A percentile compares a stretch with the other conserved stretches of the same genome.
Evolutionary conservation across 441 rosid species (phyloP).

Genomic region (Bruguiera hainesii): DNA sequence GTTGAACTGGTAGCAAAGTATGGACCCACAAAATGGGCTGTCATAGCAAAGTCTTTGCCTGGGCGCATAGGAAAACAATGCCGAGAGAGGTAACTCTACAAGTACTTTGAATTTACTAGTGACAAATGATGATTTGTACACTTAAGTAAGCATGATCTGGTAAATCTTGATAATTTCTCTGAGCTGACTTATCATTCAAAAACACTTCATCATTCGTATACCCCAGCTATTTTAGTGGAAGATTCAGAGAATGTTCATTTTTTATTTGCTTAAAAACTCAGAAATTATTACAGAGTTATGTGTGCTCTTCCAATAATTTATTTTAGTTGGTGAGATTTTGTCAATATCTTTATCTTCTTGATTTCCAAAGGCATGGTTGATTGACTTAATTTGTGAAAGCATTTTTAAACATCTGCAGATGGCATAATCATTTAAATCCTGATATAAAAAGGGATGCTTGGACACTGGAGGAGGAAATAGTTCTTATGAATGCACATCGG

Average conservation of each 20-base stretch:
- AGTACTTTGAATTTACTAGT: not conserved
- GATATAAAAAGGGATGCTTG: slow-evolving; percentile 95
- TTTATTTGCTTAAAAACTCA: not conserved
- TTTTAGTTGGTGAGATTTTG: too few species aligned
- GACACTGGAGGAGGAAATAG: slow-evolving; percentile 84
- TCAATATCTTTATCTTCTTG: not conserved
- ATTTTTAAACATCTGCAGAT: slow-evolving; percentile 43
- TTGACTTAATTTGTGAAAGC: slow-evolving; percentile 10
- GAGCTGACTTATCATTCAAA: too few species aligned
- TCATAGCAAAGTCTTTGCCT: slow-evolving; percentile 79
- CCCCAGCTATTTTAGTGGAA: not conserved
- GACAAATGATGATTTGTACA: too few species aligned
- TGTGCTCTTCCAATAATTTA: not conserved
- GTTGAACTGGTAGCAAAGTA: slow-evolving; percentile 63
- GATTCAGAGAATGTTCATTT: not conserved
- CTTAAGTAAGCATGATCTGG: not conserved
- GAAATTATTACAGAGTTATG: not conserved
- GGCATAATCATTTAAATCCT: slow-evolving; percentile 99
- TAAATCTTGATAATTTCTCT: not conserved
- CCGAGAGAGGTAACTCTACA: slow-evolving; percentile 70
- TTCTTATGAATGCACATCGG: slow-evolving; percentile 80
- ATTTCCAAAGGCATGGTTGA: slow-evolving; percentile 2
- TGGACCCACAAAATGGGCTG: slow-evolving; percentile 97
- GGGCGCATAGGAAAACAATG: slow-evolving; percentile 99
- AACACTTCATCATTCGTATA: not conserved